phyloP scores from a whole-genome alignment of 306 rosid species.

The Argentina anserina region DNA sequence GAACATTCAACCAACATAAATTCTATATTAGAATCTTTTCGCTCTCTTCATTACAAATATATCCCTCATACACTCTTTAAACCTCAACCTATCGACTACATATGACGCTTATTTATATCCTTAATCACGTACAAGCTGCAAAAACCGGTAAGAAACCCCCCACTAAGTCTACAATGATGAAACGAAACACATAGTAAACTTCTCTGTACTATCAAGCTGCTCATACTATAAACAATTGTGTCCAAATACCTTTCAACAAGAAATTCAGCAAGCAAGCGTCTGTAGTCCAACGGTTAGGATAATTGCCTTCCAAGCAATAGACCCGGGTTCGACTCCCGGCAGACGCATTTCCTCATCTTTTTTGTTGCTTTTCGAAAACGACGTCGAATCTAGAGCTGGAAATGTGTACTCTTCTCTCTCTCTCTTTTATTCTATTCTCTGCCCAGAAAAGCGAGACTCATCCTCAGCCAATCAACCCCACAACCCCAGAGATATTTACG shows the following conservation, averaged over 20 bases:
- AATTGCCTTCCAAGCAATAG: slow-evolving; percentile 69
- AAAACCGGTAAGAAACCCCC: too few relatives aligned
- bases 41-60: neutral
- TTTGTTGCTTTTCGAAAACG: neutral
- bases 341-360: slow-evolving; percentile 20
- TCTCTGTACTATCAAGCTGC: too few relatives aligned
- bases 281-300: slow-evolving; percentile 69
- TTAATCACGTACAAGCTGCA: too few relatives aligned
- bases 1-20: neutral
- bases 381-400: neutral
- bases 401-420: neutral
- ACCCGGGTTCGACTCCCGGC: slow-evolving; percentile 66
- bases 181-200: too few relatives aligned
- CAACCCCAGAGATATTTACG: slow-evolving; percentile 22
- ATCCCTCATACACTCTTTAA: too few relatives aligned
- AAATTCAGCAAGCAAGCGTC: slow-evolving; percentile 8
- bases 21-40: neutral
- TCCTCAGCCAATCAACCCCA: slow-evolving; percentile 14
- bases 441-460: neutral
- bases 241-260: too few relatives aligned
- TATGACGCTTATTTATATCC: too few relatives aligned
- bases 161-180: too few relatives aligned
- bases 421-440: neutral
- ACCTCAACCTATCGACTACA: too few relatives aligned
- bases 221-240: too few relatives aligned